Evolutionary conservation across 306 rosid species (phyloP).

Genomic region (Begonia fuchsioides): DNA sequence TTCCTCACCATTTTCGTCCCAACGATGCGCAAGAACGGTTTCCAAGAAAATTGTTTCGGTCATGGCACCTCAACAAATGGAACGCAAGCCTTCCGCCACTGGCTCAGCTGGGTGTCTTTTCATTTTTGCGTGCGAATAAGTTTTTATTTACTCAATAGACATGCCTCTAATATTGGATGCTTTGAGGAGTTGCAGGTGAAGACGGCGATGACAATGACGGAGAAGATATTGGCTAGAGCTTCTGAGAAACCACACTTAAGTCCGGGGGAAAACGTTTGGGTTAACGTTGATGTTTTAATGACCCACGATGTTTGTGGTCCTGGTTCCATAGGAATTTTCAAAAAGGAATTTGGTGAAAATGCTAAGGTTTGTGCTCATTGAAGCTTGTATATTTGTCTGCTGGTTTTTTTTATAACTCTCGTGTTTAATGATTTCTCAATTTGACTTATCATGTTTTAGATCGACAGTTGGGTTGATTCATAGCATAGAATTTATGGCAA

Average conservation of each 20-base stretch:
- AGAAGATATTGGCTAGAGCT: slow-evolving; percentile 77
- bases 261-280: slow-evolving; percentile 91
- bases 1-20: slow-evolving; percentile 16
- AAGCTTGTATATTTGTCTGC: too few relatives aligned
- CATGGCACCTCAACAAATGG: slow-evolving; percentile 53
- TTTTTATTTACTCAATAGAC: slow-evolving; percentile 7
- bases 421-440: too few relatives aligned
- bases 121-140: background rate
- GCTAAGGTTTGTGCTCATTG: slow-evolving; percentile 40
- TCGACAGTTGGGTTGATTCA: too few relatives aligned
- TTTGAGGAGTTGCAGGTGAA: slow-evolving; percentile 39
- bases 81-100: slow-evolving; percentile 64
- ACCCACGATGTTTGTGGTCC: slow-evolving; percentile 96
- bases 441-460: too few relatives aligned
- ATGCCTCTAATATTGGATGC: background rate
- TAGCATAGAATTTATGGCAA: too few relatives aligned
- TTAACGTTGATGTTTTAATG: slow-evolving; percentile 74
- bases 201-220: slow-evolving; percentile 88
- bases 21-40: slow-evolving; percentile 24
- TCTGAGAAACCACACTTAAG: slow-evolving; percentile 51
- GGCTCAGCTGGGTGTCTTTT: slow-evolving; percentile 46
- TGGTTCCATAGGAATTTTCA: slow-evolving; percentile 79
- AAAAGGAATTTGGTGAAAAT: slow-evolving; percentile 80
- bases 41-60: slow-evolving; percentile 49
- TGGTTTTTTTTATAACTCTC: too few relatives aligned